A percentile compares a stretch with the other conserved stretches of the same genome.
Evolutionary conservation across 2,329 filamentous ascomycete species (phyloP).

Genomic region (Ophidiomyces ophidiicola): DNA sequence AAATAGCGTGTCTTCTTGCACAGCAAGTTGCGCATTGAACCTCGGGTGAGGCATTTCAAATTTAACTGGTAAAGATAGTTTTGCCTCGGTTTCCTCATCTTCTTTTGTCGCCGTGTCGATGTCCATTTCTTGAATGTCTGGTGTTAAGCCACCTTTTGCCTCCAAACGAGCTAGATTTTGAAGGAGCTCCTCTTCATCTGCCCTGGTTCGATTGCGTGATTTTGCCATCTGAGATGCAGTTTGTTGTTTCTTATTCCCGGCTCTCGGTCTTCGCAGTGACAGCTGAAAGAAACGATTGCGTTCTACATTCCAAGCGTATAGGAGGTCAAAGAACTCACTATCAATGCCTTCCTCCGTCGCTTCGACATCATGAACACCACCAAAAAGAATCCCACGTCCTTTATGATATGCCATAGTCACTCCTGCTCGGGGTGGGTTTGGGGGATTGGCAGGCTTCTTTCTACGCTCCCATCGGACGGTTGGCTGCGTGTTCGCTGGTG

Average conservation of each 20-base stretch:
- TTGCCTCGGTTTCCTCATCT: slow-evolving; percentile 40
- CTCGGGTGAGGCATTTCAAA: slow-evolving; percentile 80
- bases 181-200: slow-evolving; percentile 81
- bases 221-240: slow-evolving; percentile 32
- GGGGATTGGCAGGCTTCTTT: slow-evolving; percentile 83
- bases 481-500: slow-evolving; percentile 53
- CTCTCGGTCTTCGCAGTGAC: slow-evolving; percentile 59
- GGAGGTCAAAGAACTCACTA: slow-evolving; percentile 86
- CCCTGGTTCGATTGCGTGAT: slow-evolving; percentile 59
- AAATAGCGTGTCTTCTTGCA: slow-evolving; percentile 85
- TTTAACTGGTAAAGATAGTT: slow-evolving; percentile 50
- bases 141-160: slow-evolving; percentile 50
- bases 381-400: slow-evolving; percentile 82
- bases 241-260: slow-evolving; percentile 47
- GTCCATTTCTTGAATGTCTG: slow-evolving; percentile 33
- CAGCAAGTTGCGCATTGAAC: slow-evolving; percentile 82
- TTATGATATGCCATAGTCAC: slow-evolving; percentile 92
- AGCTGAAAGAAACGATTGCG: slow-evolving; percentile 90
- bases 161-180: slow-evolving; percentile 77
- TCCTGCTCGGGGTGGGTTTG: slow-evolving; percentile 70
- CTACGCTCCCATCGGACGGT: slow-evolving; percentile 79
- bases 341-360: slow-evolving; percentile 90
- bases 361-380: slow-evolving; percentile 87
- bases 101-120: slow-evolving; percentile 35
- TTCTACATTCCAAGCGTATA: slow-evolving; percentile 91